A percentile compares a stretch with the other conserved stretches of the same genome.
phyloP scores from a whole-genome alignment of 2,329 filamentous ascomycete species.

The Diaporthe vexans region DNA sequence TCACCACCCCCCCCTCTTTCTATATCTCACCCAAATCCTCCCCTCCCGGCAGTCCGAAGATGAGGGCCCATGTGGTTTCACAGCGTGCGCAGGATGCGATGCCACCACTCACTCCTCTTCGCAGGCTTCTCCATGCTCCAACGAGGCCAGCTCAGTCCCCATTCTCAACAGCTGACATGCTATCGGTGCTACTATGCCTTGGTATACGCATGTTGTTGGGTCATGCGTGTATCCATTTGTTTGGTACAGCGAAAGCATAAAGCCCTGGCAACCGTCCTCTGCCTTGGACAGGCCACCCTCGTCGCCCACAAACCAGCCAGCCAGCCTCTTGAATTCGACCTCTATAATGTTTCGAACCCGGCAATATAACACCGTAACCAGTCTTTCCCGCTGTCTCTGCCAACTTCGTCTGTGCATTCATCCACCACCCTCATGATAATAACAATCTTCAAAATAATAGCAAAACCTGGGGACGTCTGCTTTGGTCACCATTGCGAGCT shows the following conservation, averaged over 20 bases:
- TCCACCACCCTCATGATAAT: neutral
- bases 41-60: constrained; percentile 23
- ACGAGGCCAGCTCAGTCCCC: constrained; percentile 11
- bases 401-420: neutral
- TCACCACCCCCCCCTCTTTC: neutral
- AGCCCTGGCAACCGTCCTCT: neutral
- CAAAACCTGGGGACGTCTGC: neutral
- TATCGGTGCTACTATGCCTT: constrained; percentile 4
- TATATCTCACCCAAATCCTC: too few relatives aligned
- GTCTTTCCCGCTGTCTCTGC: constrained; percentile 4
- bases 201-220: constrained; percentile 2
- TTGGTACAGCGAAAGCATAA: constrained; percentile 1
- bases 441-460: neutral
- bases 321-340: constrained; percentile 12
- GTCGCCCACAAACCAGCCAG: neutral
- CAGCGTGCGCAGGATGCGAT: constrained; percentile 18
- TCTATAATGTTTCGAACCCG: constrained; percentile 20
- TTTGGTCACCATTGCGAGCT: constrained; percentile 5
- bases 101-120: constrained; percentile 6
- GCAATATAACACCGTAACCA: constrained; percentile 6
- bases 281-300: constrained; percentile 29
- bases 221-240: neutral
- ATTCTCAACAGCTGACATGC: neutral
- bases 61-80: constrained; percentile 19
- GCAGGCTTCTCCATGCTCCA: constrained; percentile 12